Evolutionary conservation across 202 grass and related monocot species (phyloP), one percentile per base, ranked within the genome.

Genomic region (Panicum virgatum): DNA sequence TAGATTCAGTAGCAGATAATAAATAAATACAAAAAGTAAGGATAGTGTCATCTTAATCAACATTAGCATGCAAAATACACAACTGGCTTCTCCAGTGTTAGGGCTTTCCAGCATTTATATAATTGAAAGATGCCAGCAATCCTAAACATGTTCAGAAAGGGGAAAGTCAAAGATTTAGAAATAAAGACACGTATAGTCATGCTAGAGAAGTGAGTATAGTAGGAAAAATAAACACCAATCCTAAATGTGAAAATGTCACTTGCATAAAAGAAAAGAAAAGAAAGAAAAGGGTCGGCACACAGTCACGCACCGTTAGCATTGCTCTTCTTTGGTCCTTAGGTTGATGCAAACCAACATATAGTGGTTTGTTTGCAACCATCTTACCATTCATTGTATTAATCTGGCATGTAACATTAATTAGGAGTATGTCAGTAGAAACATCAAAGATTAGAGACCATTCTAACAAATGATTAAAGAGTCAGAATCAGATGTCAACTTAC

Each of bases 261-360:
- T 29, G 25, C 56, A 22, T 56, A 27, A 26, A 60, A 29, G 15
- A 60, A 60, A 29, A 29, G 5, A 15, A 29, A 29, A 29, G n/a
- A n/a, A n/a, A n/a, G 4, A 59, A 59, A 26, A 59, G 23, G 25
- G 1, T 29, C 4, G 1, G 12, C 32, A 16, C 30, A 22, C 6
- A 18, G 37, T 19, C n/a, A 83, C 43, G 9, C 80, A 93, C 85
- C 65, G 45, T 69, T 72, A 93, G 42, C 63, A 78, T 85, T 0
- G 77, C 62, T 56, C 52, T 90, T 77, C 73, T 85, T 82, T 88
- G 73, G 72, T 93, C 88, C 44, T 83, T 90, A 1, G 68, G 47
- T 67, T 93, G 80, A 65, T 82, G 77, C 20, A 88, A 25, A 76
- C 60, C 85, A 57, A 93, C 81, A 53, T 83, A 93, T 3, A 93